Percentiles rank a stretch among this genome's conserved stretches.
These are phyloP conservation scores for Plantago elongata DNA, from an alignment of 257 asterid species.

Conservation along the genomic window DNA sequence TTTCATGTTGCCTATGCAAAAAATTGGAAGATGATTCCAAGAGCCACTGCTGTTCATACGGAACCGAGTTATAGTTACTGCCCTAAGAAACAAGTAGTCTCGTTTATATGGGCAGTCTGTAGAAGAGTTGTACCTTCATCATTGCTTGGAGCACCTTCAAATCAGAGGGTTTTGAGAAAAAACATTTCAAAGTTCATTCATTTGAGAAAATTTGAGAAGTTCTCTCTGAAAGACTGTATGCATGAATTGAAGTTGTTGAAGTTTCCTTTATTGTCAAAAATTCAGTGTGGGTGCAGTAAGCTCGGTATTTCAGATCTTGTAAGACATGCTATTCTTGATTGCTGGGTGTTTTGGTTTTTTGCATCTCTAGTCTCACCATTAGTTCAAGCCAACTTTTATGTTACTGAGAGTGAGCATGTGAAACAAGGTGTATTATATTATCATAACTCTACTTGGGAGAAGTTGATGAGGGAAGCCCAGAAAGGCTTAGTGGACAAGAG, in stretches of 20 bases:
- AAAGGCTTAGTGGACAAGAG: slow-evolving; percentile 31
- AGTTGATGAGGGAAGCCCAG: slow-evolving; percentile 40
- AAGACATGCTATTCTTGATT: slow-evolving; percentile 45
- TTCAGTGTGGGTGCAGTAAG: slow-evolving; percentile 20
- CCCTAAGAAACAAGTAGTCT: slow-evolving; percentile 65
- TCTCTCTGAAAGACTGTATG: slow-evolving; percentile 63
- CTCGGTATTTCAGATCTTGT: slow-evolving; percentile 28
- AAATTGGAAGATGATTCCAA: slow-evolving; percentile 23
- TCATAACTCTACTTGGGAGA: slow-evolving; percentile 62
- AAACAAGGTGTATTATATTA: slow-evolving; percentile 64
- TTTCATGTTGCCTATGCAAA: slow-evolving; percentile 23
- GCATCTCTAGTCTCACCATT: slow-evolving; percentile 52
- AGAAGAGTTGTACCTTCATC: slow-evolving; percentile 68
- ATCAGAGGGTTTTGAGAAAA: slow-evolving; percentile 64
- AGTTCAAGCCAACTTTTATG: slow-evolving; percentile 73
- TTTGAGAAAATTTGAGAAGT: slow-evolving; percentile 80
- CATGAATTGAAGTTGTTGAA: slow-evolving; percentile 55
- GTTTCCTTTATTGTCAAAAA: slow-evolving; percentile 42
- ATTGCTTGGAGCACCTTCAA: slow-evolving; percentile 66
- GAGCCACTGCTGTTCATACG: slow-evolving; percentile 24
- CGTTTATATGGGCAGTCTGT: slow-evolving; percentile 83
- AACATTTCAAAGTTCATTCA: slow-evolving; percentile 61
- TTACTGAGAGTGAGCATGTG: slow-evolving; percentile 70
- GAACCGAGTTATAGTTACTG: slow-evolving; percentile 44
- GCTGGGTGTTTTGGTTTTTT: slow-evolving; percentile 84